These are phyloP conservation scores for Leccinum aurantiacum DNA, from an alignment of 768 basidiomycete species.

Conservation along the genomic window DNA sequence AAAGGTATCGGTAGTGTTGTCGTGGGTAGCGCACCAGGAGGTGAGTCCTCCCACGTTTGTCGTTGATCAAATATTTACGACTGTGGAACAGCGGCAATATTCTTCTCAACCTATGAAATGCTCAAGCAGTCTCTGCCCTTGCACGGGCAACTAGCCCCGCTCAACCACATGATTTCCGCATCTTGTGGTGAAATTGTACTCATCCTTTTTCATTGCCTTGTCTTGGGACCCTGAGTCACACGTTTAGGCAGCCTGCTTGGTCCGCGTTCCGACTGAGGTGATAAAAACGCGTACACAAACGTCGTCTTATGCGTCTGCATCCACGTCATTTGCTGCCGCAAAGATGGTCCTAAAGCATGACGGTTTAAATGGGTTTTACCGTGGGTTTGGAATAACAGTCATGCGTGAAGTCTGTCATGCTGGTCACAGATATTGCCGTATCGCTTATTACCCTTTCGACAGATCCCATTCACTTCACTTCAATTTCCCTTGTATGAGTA, in stretches of 20 bases:
- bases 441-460: slow-evolving; percentile 12
- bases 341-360: slow-evolving; percentile 55
- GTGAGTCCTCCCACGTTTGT: slow-evolving; percentile 43
- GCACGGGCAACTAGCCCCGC: slow-evolving; percentile 57
- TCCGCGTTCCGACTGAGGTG: slow-evolving; percentile 95
- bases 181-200: slow-evolving; percentile 59
- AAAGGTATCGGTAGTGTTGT: slow-evolving; percentile 92
- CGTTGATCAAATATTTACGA: slow-evolving; percentile 1
- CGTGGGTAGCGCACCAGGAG: slow-evolving; percentile 94
- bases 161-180: slow-evolving; percentile 62
- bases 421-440: background rate
- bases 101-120: slow-evolving; percentile 93
- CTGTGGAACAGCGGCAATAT: slow-evolving; percentile 70
- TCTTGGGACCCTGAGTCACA: slow-evolving; percentile 11
- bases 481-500: slow-evolving; percentile 96
- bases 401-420: slow-evolving; percentile 53
- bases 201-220: slow-evolving; percentile 8
- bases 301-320: slow-evolving; percentile 62
- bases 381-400: slow-evolving; percentile 82
- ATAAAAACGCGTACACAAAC: slow-evolving; percentile 94
- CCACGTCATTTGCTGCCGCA: slow-evolving; percentile 63
- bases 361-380: slow-evolving; percentile 79
- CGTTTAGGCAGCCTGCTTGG: slow-evolving; percentile 76
- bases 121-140: slow-evolving; percentile 76
- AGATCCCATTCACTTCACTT: slow-evolving; percentile 96